Evolutionary conservation across 2,329 filamentous ascomycete genomes (phyloP), one percentile per base, ranked within the genome.

Genomic region (Aureobasidium lini): DNA sequence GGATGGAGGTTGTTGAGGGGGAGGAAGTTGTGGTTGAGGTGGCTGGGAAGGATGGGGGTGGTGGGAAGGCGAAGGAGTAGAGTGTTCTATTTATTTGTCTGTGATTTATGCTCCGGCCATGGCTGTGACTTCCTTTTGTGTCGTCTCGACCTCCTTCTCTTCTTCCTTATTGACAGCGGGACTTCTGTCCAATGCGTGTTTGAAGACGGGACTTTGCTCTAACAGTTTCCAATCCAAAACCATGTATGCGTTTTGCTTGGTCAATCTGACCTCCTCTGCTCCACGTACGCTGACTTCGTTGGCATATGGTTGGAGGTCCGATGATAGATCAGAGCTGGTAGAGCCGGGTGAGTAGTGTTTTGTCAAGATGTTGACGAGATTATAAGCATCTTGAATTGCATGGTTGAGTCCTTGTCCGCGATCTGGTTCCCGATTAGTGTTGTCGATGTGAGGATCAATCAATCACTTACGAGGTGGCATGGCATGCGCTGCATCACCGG

Each of bases 371-470:
- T 44, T 29, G 1, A 77, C 65, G 48, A 75, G 73, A 57, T 74
- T 71, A 36, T 68, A 64, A 10, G 71, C 75, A 57, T 78, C 76
- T 1, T 66, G 66, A 43, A 79, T 73, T 32, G 71, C 71, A 62
- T 78, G 73, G 60, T 79, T 76, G 37, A 76, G 70, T 7, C 76
- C 76, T 63, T 79, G 77, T 0, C 76, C 77, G n/a, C 76, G 73
- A 62, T 73, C 71, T 72, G 31, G 10, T 2, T 36, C 4, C 8
- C 4, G 11, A 7, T 34, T 15, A 48, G 46, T 23, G 5, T 23
- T 28, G 23, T 29, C 42, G 7, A 6, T 43, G 8, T n/a, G 6
- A 10, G 29, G 6, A 32, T 7, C 32, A n/a, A 10, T 16, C 4
- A 62, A 67, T 64, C 65, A 74, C 72, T 50, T n/a, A 50, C 48